These are phyloP conservation scores for Phytopythium kandeliae DNA, from an alignment of 352 stramenopile genomes.

Conservation along the genomic window DNA sequence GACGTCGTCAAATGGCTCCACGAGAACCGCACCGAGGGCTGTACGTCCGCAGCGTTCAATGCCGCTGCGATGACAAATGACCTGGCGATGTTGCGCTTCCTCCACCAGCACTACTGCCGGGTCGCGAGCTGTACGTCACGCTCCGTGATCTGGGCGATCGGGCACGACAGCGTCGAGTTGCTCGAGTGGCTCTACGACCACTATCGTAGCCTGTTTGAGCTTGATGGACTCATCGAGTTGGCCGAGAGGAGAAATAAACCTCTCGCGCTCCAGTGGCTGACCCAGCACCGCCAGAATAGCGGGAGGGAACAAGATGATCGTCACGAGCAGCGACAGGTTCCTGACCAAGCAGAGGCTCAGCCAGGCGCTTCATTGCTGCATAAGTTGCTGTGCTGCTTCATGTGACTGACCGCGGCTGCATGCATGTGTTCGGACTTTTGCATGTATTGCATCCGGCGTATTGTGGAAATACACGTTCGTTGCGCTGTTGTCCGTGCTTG, in stretches of 20 bases:
- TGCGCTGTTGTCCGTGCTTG: too few relatives aligned
- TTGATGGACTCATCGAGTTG: conserved; percentile 10
- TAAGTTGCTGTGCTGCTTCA: background rate
- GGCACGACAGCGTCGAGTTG: conserved; percentile 11
- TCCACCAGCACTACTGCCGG: conserved; percentile 17
- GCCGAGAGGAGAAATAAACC: conserved; percentile 12
- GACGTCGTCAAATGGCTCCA: conserved; percentile 12
- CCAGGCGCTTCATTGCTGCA: background rate
- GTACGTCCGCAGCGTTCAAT: conserved; percentile 24
- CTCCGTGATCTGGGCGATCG: conserved; percentile 13
- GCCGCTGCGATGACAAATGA: conserved; percentile 14
- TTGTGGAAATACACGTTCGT: too few relatives aligned
- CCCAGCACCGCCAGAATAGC: too few relatives aligned
- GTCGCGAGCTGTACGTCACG: conserved; percentile 14
- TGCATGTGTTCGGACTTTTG: too few relatives aligned
- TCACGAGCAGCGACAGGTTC: background rate
- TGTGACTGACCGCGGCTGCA: too few relatives aligned
- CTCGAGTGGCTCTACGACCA: conserved; percentile 14
- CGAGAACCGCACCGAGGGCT: conserved; percentile 18
- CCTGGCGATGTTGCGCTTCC: conserved; percentile 20
- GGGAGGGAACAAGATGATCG: too few relatives aligned
- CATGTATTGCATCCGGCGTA: too few relatives aligned
- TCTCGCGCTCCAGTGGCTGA: background rate
- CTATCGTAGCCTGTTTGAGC: conserved; percentile 12
- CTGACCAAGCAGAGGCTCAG: background rate